Base-by-base conservation (phyloP, 2,329 filamentous ascomycete species). In the Fusarium cyanostomum region DNA sequence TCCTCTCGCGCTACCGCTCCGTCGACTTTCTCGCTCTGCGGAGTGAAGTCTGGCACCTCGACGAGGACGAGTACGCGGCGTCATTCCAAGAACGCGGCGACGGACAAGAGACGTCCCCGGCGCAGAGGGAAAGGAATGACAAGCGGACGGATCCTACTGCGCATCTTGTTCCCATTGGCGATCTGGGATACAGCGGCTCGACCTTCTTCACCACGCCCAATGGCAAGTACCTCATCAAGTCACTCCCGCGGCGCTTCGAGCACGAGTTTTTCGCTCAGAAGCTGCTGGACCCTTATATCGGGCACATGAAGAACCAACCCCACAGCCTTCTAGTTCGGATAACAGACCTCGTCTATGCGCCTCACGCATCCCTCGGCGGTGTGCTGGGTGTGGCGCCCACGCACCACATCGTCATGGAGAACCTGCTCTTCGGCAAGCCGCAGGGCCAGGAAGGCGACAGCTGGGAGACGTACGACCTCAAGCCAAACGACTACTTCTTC, bases 401-500 rank as follows among this genome's bases (percentile, higher is more conserved):
- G 1, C 89, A 92, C 64, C 89, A 92, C 70, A 89, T 92, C 58
- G 81, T 92, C 68, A 92, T 92, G 90, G 90, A 92, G 73, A 92
- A 92, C 70, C 80, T 91, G 3, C 78, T 92, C 21, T 86, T 84
- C 60, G 89, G 89, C 2, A 82, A 86, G 80, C 12, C 75, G 78
- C 11, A 78, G 79, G 52, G 70, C 71, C 9, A 72, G 75, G 41
- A 71, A 77, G 52, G 53, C 5, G 42, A 64, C 15, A 45, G 80
- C 15, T 92, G 89, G 89, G 86, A 92, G 71, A 87, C 85, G 2
- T 92, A 88, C 75, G 90, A 92, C 59, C 82, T 92, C 44, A 93
- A 93, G 70, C 90, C 90, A 0, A 85, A 83, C 18, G 84, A 86
- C 55, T 92, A 92, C 76, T 92, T 92, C 78, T 92, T 88, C 70